Percentiles rank a stretch among this genome's conserved stretches.
Conservation (phyloP, 176 grass and related monocot genomes). For the Canna indica region DNA sequence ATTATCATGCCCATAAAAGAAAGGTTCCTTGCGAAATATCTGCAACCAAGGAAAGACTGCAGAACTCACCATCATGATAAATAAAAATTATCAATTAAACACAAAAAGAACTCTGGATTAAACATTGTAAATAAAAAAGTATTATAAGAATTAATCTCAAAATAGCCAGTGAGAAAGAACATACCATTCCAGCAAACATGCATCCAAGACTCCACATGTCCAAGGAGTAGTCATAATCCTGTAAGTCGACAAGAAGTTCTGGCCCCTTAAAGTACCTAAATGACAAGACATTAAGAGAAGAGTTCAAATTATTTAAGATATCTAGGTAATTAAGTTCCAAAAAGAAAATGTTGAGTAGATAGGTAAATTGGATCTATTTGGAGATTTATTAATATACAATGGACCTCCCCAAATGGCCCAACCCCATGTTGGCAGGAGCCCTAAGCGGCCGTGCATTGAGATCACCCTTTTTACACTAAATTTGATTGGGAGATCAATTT, state of each 20-base stretch:
- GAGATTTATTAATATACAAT: too few relatives aligned
- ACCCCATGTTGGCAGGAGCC: too few relatives aligned
- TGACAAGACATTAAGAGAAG: background rate
- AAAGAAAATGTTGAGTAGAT: too few relatives aligned
- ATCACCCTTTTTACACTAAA: too few relatives aligned
- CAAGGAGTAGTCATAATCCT: conserved; percentile 92
- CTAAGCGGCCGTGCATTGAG: too few relatives aligned
- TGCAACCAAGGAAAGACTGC: conserved; percentile 29
- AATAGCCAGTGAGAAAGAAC: conserved; percentile 10
- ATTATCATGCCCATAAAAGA: conserved; percentile 99
- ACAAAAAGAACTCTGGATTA: conserved; percentile 13
- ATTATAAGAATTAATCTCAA: conserved; percentile 12
- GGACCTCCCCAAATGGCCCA: too few relatives aligned
- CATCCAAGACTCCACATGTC: conserved; percentile 97
- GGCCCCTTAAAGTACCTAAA: conserved; percentile 89
- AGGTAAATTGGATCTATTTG: too few relatives aligned
- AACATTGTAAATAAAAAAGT: conserved; percentile 5
- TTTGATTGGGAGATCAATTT: too few relatives aligned
- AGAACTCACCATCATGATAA: background rate
- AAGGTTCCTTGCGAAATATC: conserved; percentile 99
- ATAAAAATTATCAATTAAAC: background rate
- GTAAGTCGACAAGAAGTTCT: conserved; percentile 87
- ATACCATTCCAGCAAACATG: conserved; percentile 99
- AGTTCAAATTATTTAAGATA: background rate
- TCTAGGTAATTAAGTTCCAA: too few relatives aligned